Evolutionary conservation across 1,284 basidiomycete species (phyloP).

Genomic region (Tetrapyrgos nigripes): DNA sequence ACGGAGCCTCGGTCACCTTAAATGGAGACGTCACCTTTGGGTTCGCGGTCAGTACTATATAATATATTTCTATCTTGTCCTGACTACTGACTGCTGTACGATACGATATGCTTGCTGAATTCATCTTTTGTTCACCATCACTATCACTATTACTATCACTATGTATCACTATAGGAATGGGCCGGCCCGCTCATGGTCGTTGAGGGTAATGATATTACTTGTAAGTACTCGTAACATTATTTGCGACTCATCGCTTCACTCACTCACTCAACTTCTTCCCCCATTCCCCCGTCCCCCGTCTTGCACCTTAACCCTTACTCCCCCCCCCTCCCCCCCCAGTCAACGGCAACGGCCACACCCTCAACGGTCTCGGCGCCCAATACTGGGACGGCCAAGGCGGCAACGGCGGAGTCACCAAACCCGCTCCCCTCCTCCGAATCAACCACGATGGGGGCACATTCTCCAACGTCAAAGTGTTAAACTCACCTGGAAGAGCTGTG

Average conservation of each 20-base stretch:
- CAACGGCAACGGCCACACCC: slow-evolving; percentile 9
- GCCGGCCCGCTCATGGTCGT: slow-evolving; percentile 12
- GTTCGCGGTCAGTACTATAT: slow-evolving; percentile 1
- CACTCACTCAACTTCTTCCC: not conserved
- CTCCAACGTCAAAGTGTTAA: slow-evolving; percentile 7
- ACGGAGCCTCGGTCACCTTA: slow-evolving; percentile 9
- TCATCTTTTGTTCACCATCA: too few relatives aligned
- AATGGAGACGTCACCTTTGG: slow-evolving; percentile 12
- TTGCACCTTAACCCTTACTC: too few relatives aligned
- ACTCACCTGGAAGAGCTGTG: slow-evolving; percentile 7
- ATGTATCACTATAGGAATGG: slow-evolving; percentile 27
- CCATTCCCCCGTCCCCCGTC: not conserved
- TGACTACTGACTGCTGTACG: not conserved
- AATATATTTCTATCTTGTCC: not conserved
- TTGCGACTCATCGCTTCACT: not conserved
- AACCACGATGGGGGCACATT: slow-evolving; percentile 11
- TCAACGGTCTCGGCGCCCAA: slow-evolving; percentile 7
- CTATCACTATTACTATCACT: slow-evolving; percentile 27
- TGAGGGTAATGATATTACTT: slow-evolving; percentile 13
- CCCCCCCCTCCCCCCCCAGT: not conserved
- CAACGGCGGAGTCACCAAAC: slow-evolving; percentile 8
- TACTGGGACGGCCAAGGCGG: slow-evolving; percentile 14
- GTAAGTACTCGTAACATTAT: not conserved
- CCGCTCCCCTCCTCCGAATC: slow-evolving; percentile 9
- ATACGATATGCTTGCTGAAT: too few relatives aligned